Percentiles rank a stretch among this genome's conserved stretches.
phyloP scores from a whole-genome alignment of 768 basidiomycete genomes.

The Lactarius psammicola region DNA sequence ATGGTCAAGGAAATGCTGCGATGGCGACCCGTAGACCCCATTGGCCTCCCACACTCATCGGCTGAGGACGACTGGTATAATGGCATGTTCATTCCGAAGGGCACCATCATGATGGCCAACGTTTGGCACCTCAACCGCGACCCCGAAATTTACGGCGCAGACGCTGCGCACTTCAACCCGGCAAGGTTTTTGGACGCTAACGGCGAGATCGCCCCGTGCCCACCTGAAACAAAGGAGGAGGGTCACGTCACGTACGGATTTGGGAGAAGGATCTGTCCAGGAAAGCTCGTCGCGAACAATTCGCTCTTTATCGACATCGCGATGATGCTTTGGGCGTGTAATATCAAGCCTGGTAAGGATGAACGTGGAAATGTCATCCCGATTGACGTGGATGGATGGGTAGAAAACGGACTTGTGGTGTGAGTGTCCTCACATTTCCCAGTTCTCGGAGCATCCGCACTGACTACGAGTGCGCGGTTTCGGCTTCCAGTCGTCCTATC shows the following conservation, averaged over 20 bases:
- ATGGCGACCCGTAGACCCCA: conserved; percentile 5
- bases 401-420: conserved; percentile 5
- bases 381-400: conserved; percentile 8
- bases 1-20: conserved; percentile 25
- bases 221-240: conserved; percentile 32
- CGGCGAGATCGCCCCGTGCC: conserved; percentile 20
- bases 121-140: conserved; percentile 32
- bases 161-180: conserved; percentile 31
- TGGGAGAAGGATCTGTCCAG: conserved; percentile 27
- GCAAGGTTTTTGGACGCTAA: conserved; percentile 31
- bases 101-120: conserved; percentile 37
- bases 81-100: conserved; percentile 37
- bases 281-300: conserved; percentile 28
- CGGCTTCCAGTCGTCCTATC: conserved; percentile 7
- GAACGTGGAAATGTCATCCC: conserved; percentile 1
- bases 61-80: conserved; percentile 34
- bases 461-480: background rate
- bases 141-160: conserved; percentile 31
- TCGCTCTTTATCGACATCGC: conserved; percentile 38
- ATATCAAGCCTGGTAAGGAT: conserved; percentile 21
- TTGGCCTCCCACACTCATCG: conserved; percentile 28
- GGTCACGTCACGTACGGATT: conserved; percentile 34
- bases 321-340: conserved; percentile 31
- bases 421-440: background rate
- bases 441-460: background rate